Evolutionary conservation across 305 asterid genomes (phyloP).

Genomic region (Fraxinus nigra): DNA sequence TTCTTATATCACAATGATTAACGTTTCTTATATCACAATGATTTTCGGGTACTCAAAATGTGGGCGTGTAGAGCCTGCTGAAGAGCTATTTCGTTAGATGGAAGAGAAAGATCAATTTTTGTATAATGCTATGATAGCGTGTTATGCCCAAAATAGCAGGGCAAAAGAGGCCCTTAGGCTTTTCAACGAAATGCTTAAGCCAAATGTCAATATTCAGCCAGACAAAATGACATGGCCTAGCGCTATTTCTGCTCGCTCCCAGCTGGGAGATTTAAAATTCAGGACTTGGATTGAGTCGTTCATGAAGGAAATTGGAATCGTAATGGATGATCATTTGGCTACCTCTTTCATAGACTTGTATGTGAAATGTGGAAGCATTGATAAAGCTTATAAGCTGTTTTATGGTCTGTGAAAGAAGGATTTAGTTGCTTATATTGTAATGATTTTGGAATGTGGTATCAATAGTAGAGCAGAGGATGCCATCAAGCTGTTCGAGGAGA

Average conservation of each 20-base stretch:
- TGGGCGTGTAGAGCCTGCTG: constrained; percentile 66
- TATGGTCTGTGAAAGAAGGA: constrained; percentile 47
- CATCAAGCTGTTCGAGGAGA: constrained; percentile 57
- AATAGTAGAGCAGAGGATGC: constrained; percentile 67
- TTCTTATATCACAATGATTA: neutral
- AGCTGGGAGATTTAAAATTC: constrained; percentile 58
- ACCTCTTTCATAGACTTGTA: constrained; percentile 76
- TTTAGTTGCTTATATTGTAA: constrained; percentile 6
- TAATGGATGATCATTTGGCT: constrained; percentile 74
- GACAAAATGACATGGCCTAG: constrained; percentile 71
- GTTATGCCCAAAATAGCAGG: constrained; percentile 63
- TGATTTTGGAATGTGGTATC: constrained; percentile 68
- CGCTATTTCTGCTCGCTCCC: constrained; percentile 77
- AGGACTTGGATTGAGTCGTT: constrained; percentile 58
- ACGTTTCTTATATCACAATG: no score
- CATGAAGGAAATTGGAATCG: constrained; percentile 51
- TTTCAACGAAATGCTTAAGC: constrained; percentile 61
- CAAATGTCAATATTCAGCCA: constrained; percentile 39
- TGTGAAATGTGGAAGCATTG: constrained; percentile 67
- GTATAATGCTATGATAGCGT: constrained; percentile 78
- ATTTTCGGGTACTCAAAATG: constrained; percentile 64
- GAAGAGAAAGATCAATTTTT: constrained; percentile 41
- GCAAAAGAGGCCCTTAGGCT: constrained; percentile 70
- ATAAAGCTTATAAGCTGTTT: constrained; percentile 68
- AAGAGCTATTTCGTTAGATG: constrained; percentile 41